These are phyloP conservation scores for Trapa bicornis DNA, from an alignment of 345 rosid genomes.

Conservation along the genomic window DNA sequence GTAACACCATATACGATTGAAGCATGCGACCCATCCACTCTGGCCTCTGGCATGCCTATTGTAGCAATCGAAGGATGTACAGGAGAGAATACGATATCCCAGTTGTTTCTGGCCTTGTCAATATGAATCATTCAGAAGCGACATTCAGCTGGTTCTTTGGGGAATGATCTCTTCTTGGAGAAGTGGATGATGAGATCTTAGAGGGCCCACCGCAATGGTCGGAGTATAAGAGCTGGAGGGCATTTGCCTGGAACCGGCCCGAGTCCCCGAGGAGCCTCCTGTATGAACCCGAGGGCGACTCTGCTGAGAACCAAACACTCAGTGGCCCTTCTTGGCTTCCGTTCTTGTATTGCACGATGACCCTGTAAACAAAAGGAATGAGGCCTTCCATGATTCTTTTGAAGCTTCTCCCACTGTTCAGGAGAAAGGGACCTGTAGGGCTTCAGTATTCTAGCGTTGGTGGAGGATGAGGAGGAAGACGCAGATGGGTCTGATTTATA, in stretches of 20 bases:
- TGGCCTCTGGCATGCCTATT: no score
- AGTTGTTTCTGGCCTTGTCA: no score
- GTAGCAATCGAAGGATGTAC: no score
- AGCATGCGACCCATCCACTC: conserved; percentile 23
- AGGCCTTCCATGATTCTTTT: conserved; percentile 56
- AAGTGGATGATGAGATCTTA: conserved; percentile 12
- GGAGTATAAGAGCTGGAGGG: conserved; percentile 11
- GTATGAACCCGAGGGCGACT: conserved; percentile 65
- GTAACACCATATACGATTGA: not conserved
- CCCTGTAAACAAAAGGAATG: conserved; percentile 56
- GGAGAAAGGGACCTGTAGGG: conserved; percentile 1
- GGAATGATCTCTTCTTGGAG: conserved; percentile 2
- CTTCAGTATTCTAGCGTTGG: no score
- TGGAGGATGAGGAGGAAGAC: not conserved
- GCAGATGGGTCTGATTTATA: conserved; percentile 19
- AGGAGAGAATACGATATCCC: no score
- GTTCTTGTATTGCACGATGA: conserved; percentile 51
- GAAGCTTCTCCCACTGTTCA: not conserved
- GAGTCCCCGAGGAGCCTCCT: conserved; percentile 83
- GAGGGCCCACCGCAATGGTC: conserved; percentile 10
- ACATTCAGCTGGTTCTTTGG: conserved; percentile 29
- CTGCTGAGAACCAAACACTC: conserved; percentile 30
- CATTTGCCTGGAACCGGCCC: conserved; percentile 48
- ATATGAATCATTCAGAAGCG: no score
- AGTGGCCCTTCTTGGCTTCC: conserved; percentile 32